phyloP scores from a whole-genome alignment of 805 yeast species.

The Lachancea sp. region DNA sequence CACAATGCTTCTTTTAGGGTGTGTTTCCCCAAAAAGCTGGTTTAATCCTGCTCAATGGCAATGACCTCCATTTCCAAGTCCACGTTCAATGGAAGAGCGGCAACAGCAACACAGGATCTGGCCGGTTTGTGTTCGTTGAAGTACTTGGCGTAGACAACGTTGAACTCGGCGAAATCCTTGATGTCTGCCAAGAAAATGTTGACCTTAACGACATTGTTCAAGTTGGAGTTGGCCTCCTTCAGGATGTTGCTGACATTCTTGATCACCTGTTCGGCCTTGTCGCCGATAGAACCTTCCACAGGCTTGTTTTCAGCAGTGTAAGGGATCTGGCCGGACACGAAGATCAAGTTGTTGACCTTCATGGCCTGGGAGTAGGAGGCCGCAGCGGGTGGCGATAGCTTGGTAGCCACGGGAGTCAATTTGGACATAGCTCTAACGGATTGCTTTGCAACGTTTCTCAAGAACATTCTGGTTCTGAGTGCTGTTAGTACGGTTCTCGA shows the following conservation, averaged over 20 bases:
- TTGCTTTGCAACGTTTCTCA: slow-evolving; percentile 8
- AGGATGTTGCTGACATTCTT: slow-evolving; percentile 65
- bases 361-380: slow-evolving; percentile 96
- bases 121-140: slow-evolving; percentile 84
- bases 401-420: slow-evolving; percentile 49
- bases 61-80: slow-evolving; percentile 85
- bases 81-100: slow-evolving; percentile 80
- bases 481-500: too few species aligned
- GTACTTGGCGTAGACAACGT: slow-evolving; percentile 73
- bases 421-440: slow-evolving; percentile 22
- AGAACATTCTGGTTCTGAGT: slow-evolving; percentile 3
- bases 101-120: slow-evolving; percentile 95
- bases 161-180: slow-evolving; percentile 76
- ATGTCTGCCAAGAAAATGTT: slow-evolving; percentile 90
- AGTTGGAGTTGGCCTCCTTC: slow-evolving; percentile 77
- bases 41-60: slow-evolving; percentile 58
- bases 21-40: too few species aligned
- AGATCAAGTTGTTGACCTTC: slow-evolving; percentile 80
- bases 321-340: slow-evolving; percentile 94
- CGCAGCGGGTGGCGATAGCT: slow-evolving; percentile 91
- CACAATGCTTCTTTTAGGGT: too few species aligned
- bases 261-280: slow-evolving; percentile 69
- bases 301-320: slow-evolving; percentile 76
- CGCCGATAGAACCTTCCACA: slow-evolving; percentile 69
- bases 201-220: slow-evolving; percentile 78